Evolutionary conservation across 371 early-diverging fungal genomes (phyloP).

Genomic region (Fennellomyces sp.): DNA sequence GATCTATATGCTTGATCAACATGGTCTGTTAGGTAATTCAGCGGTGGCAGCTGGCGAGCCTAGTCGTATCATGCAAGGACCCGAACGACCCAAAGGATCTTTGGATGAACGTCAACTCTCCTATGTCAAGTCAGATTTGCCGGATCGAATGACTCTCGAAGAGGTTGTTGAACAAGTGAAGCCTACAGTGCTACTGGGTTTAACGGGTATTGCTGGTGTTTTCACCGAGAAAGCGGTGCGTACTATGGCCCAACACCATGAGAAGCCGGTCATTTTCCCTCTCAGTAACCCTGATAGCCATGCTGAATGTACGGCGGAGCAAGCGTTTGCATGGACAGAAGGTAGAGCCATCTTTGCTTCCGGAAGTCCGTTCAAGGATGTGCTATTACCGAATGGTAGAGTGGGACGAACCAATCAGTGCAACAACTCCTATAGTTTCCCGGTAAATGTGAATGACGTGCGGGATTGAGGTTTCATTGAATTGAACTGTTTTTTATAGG

Average conservation of each 20-base stretch:
- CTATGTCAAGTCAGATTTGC: slow-evolving; percentile 56
- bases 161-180: slow-evolving; percentile 61
- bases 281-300: slow-evolving; percentile 67
- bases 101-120: slow-evolving; percentile 57
- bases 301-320: slow-evolving; percentile 68
- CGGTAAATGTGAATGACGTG: slow-evolving; percentile 30
- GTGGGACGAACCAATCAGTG: slow-evolving; percentile 62
- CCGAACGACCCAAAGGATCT: slow-evolving; percentile 8
- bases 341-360: slow-evolving; percentile 68
- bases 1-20: slow-evolving; percentile 64
- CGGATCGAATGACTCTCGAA: slow-evolving; percentile 54
- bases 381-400: slow-evolving; percentile 44
- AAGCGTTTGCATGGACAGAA: slow-evolving; percentile 66
- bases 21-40: slow-evolving; percentile 54
- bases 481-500: slow-evolving; percentile 18
- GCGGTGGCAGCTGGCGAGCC: slow-evolving; percentile 29
- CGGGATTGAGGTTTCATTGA: slow-evolving; percentile 1
- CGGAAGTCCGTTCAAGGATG: slow-evolving; percentile 62
- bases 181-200: slow-evolving; percentile 67
- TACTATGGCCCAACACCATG: slow-evolving; percentile 60
- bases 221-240: slow-evolving; percentile 62
- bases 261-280: slow-evolving; percentile 66
- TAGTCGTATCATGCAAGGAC: slow-evolving; percentile 18
- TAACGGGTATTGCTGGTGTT: slow-evolving; percentile 61
- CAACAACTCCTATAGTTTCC: slow-evolving; percentile 68